Evolutionary conservation across 805 yeast genomes (phyloP).

Genomic region (Dipodascus geniculatus): DNA sequence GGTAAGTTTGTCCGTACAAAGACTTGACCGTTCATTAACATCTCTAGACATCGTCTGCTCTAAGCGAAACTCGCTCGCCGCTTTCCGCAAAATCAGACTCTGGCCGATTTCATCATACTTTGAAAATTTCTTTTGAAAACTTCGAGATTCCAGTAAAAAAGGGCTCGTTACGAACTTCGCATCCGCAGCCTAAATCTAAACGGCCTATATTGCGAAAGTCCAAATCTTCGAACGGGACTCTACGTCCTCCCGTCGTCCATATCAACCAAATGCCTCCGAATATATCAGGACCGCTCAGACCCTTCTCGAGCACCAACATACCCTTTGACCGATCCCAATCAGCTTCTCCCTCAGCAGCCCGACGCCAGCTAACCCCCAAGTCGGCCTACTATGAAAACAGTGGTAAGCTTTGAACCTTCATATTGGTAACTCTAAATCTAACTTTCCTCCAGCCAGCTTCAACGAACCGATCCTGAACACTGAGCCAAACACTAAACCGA

Average conservation of each 20-base stretch:
- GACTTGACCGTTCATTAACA: neutral
- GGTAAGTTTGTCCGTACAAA: neutral
- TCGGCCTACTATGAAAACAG: neutral
- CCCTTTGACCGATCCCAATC: neutral
- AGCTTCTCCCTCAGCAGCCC: neutral
- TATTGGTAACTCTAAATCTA: neutral
- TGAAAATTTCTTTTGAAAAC: neutral
- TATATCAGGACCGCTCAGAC: neutral
- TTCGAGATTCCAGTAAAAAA: neutral
- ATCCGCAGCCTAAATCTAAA: neutral
- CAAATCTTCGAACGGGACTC: neutral
- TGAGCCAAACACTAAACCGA: too few species aligned
- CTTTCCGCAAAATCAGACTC: neutral
- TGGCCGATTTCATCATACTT: neutral
- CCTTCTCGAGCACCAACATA: neutral
- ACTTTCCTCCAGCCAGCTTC: too few species aligned
- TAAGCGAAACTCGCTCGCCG: neutral
- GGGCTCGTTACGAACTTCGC: neutral
- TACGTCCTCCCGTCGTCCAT: too few species aligned
- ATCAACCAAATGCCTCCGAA: neutral
- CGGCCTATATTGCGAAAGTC: neutral
- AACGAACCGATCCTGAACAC: too few species aligned
- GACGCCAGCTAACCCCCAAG: neutral
- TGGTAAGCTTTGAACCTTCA: neutral
- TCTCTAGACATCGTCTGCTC: neutral